Conservation (phyloP, 1,139 yeast genomes). For the Waltiozyma sp. region DNA sequence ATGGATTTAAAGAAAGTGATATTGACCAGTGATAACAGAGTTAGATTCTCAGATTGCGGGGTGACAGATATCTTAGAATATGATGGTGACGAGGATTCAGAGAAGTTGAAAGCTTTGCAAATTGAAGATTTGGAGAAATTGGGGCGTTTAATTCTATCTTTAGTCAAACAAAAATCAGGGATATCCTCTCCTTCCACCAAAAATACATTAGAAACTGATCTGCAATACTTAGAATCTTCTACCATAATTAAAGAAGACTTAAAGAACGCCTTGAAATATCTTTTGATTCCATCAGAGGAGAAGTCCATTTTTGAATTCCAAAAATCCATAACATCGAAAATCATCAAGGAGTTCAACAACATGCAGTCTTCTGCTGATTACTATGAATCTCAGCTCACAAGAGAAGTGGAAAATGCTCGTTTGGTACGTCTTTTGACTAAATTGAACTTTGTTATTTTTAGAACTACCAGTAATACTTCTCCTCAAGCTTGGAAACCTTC, state of each 20-base stretch:
- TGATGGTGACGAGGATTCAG: conserved; percentile 15
- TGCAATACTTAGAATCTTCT: background rate
- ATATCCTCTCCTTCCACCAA: conserved; percentile 6
- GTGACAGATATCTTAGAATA: conserved; percentile 51
- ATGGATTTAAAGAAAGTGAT: conserved; percentile 61
- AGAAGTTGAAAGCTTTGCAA: conserved; percentile 10
- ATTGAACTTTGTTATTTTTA: conserved; percentile 68
- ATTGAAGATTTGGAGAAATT: conserved; percentile 29
- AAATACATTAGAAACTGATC: conserved; percentile 16
- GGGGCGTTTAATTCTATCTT: conserved; percentile 48
- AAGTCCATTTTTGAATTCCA: conserved; percentile 20
- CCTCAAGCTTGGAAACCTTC: conserved; percentile 63
- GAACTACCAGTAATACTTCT: conserved; percentile 50
- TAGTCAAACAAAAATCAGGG: conserved; percentile 32
- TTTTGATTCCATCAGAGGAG: conserved; percentile 19
- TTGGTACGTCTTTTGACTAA: conserved; percentile 74
- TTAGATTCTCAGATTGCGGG: conserved; percentile 65
- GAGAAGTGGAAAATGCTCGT: conserved; percentile 83
- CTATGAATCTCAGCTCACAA: conserved; percentile 53
- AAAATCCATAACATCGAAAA: conserved; percentile 25
- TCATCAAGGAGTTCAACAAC: conserved; percentile 38
- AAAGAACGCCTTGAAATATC: conserved; percentile 20
- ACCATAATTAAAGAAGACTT: conserved; percentile 8
- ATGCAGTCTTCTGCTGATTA: conserved; percentile 50
- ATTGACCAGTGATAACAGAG: conserved; percentile 54